Evolutionary conservation across 2,329 filamentous ascomycete genomes (phyloP).

Genomic region (Fusarium sp.): DNA sequence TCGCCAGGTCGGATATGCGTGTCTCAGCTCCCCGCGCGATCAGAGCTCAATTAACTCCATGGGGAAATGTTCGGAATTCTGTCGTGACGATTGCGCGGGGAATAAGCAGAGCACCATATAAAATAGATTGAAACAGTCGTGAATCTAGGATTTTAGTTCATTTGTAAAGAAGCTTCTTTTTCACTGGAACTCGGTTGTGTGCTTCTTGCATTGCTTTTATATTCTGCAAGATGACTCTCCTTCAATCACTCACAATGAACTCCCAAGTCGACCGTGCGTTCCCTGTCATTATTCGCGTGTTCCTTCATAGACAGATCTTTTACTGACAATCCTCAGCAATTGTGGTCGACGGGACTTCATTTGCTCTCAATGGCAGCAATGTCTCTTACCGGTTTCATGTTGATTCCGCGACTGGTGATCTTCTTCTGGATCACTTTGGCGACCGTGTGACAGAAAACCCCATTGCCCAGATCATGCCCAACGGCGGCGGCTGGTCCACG

Average conservation of each 20-base stretch:
- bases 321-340: conserved; percentile 57
- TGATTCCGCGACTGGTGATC: conserved; percentile 65
- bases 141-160: rapidly evolving
- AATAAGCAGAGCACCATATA: neutral
- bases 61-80: conserved; percentile 38
- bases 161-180: neutral
- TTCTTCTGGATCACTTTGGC: conserved; percentile 72
- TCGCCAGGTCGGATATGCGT: neutral
- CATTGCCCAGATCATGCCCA: conserved; percentile 55
- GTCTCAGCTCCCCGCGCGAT: conserved; percentile 19
- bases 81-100: neutral
- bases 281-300: neutral
- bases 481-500: conserved; percentile 65
- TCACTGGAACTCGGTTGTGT: neutral
- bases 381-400: conserved; percentile 75
- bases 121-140: neutral
- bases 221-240: conserved; percentile 13
- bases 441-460: conserved; percentile 64
- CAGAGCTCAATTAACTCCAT: conserved; percentile 18
- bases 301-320: too few relatives aligned
- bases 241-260: neutral
- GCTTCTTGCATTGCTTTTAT: neutral
- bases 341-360: conserved; percentile 65
- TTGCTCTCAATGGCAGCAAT: conserved; percentile 66
- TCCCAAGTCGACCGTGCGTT: conserved; percentile 18